Percentiles rank a stretch among this genome's conserved stretches.
Conservation (phyloP, 129 eudicot genomes). For the Flaveria robusta region DNA sequence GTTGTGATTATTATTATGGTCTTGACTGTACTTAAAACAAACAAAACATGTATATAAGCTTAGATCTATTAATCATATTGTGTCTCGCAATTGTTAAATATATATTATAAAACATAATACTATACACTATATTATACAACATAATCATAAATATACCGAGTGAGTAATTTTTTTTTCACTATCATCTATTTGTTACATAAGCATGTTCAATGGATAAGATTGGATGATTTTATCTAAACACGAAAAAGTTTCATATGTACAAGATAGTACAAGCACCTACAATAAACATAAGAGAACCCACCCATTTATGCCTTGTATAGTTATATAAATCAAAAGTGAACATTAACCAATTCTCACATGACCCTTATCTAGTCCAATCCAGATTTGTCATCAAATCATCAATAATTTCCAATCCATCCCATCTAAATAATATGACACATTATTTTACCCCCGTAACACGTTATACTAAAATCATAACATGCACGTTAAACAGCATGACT, state of each 20-base stretch:
- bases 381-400: conserved; percentile 14
- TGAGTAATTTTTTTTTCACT: too few species aligned
- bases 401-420: conserved; percentile 18
- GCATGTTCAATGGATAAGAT: not conserved
- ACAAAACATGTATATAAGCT: not conserved
- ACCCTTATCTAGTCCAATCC: conserved; percentile 38
- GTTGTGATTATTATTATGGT: not conserved
- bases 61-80: not conserved
- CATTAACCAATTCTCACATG: conserved; percentile 31
- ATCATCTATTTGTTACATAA: too few species aligned
- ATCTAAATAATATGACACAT: too few species aligned
- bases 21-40: too few species aligned
- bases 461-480: too few species aligned
- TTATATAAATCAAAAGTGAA: conserved; percentile 16
- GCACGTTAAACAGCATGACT: too few species aligned
- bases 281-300: conserved; percentile 5
- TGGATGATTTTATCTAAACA: conserved; percentile 9
- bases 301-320: not conserved
- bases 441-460: too few species aligned
- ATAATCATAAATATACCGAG: too few species aligned
- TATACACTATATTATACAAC: not conserved
- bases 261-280: conserved; percentile 6
- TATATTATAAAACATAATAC: not conserved
- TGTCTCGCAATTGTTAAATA: not conserved
- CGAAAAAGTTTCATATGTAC: not conserved